Base-by-base conservation (phyloP, 305 asterid species). In the Solanum hybrid region DNA sequence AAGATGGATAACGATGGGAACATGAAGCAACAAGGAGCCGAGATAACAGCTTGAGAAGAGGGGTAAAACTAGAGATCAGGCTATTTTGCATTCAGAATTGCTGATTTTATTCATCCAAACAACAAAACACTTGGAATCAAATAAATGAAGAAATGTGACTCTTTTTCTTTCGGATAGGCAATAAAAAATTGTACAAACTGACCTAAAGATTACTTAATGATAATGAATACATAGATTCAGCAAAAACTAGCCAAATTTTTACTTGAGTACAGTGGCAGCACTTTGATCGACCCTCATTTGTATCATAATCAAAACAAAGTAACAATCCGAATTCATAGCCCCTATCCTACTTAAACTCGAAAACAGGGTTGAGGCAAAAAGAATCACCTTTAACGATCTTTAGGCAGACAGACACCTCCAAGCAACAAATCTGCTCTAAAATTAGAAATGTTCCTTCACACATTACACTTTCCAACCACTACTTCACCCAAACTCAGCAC, bases 31-130 rank as follows among this genome's bases (percentile, higher is more conserved):
- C 87, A 85, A 31, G 76, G 76, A 51, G n/a, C 45, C 12, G 4
- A 10, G 42, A 31, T 17, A 84, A 31, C 87, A 27, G 5, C 87
- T 42, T 81, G 86, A 81, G 37, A 81, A 81, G 86, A 81, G 5
- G 26, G 15, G 22, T 31, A 82, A 82, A 82, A 45, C 29, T 17
- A 84, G 14, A 51, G 75, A 85, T 32, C 76, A 4, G 0, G 8
- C 42, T 3, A 31, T 51, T 84, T 72, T 13, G 75, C 85, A 66
- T 88, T 79, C 85, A 88, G 15, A 37, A 22, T 45, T 88, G 89
- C 86, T 77, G 7, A 75, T 79, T 76, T 76, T 56, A 88, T 45
- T 45, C 60, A 88, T 75, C 86, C 86, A 85, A 77, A 87, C 51
- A 38, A 78, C 45, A 31, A 0, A 35, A 72, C 64, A 84, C 73